Evolutionary conservation across 257 asterid genomes (phyloP).

Genomic region (Primulina eburnea): DNA sequence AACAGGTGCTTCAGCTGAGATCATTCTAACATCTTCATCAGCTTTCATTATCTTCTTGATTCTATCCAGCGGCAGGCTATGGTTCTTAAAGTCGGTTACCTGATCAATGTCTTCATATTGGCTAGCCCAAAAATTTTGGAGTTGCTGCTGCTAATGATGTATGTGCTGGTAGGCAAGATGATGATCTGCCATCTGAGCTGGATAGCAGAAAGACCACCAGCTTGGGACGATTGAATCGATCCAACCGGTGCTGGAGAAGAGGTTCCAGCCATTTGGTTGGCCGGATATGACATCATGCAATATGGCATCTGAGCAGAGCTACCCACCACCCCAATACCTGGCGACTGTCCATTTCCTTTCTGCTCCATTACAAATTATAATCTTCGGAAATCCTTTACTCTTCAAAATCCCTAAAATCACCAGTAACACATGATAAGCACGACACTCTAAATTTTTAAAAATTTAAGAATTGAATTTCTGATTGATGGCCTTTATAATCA

Average conservation of each 20-base stretch:
- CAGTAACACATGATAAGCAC: no score
- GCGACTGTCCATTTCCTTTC: no score
- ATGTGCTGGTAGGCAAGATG: conserved; percentile 96
- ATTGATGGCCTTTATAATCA: no score
- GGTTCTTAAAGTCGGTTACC: conserved; percentile 85
- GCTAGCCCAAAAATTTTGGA: conserved; percentile 74
- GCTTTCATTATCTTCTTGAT: conserved; percentile 98
- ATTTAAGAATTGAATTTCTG: no score
- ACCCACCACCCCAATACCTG: no score
- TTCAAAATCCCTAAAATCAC: no score
- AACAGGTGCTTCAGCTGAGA: conserved; percentile 96
- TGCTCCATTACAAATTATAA: no score
- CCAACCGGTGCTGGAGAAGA: conserved; percentile 44
- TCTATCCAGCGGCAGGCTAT: conserved; percentile 90
- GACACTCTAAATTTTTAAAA: no score
- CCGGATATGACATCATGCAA: no score
- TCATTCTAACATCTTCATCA: conserved; percentile 92
- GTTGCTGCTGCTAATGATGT: conserved; percentile 91
- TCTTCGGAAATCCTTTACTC: no score
- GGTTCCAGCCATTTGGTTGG: no score
- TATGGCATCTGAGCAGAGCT: no score
- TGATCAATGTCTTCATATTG: conserved; percentile 79
- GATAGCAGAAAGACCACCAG: conserved; percentile 68
- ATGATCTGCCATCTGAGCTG: conserved; percentile 82
- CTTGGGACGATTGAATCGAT: conserved; percentile 63